A percentile compares a stretch with the other conserved stretches of the same genome.
Evolutionary conservation across 2,329 filamentous ascomycete species (phyloP).

Genomic region (Hysterium pulicare): DNA sequence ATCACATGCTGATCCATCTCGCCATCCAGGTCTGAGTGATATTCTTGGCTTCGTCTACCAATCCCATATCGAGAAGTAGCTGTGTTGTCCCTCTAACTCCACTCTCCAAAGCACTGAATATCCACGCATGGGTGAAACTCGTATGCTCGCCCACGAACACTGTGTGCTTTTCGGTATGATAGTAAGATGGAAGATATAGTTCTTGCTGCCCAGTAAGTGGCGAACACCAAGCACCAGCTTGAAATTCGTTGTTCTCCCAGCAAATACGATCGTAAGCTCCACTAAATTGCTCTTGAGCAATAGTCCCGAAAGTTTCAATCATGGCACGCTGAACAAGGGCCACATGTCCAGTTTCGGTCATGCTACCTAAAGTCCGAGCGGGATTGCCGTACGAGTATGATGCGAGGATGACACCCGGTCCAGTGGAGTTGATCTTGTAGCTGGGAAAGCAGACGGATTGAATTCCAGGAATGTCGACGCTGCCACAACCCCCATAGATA

Average conservation of each 20-base stretch:
- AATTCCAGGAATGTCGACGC: slow-evolving; percentile 59
- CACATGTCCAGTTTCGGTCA: slow-evolving; percentile 60
- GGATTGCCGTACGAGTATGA: slow-evolving; percentile 53
- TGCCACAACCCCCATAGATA: slow-evolving; percentile 64
- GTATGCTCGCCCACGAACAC: slow-evolving; percentile 68
- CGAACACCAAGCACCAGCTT: slow-evolving; percentile 60
- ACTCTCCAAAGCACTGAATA: slow-evolving; percentile 64
- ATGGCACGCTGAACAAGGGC: slow-evolving; percentile 62
- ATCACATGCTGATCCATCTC: slow-evolving; percentile 57
- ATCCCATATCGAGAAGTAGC: slow-evolving; percentile 59
- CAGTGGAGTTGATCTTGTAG: slow-evolving; percentile 62
- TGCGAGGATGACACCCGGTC: slow-evolving; percentile 60
- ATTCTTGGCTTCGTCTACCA: slow-evolving; percentile 67
- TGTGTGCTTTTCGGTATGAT: slow-evolving; percentile 65
- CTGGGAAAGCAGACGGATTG: slow-evolving; percentile 64
- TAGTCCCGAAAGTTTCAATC: slow-evolving; percentile 62
- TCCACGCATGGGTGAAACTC: slow-evolving; percentile 69
- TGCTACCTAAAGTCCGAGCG: slow-evolving; percentile 45
- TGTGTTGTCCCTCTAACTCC: slow-evolving; percentile 64
- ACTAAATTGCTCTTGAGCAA: slow-evolving; percentile 61
- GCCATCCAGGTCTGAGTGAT: slow-evolving; percentile 66
- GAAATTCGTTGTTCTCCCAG: slow-evolving; percentile 61
- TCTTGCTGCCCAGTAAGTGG: slow-evolving; percentile 64
- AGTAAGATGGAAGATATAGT: slow-evolving; percentile 69
- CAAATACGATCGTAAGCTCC: slow-evolving; percentile 63